These are phyloP conservation scores for Beauveria sp. DNA, from an alignment of 2,329 filamentous ascomycete species.

Conservation along the genomic window DNA sequence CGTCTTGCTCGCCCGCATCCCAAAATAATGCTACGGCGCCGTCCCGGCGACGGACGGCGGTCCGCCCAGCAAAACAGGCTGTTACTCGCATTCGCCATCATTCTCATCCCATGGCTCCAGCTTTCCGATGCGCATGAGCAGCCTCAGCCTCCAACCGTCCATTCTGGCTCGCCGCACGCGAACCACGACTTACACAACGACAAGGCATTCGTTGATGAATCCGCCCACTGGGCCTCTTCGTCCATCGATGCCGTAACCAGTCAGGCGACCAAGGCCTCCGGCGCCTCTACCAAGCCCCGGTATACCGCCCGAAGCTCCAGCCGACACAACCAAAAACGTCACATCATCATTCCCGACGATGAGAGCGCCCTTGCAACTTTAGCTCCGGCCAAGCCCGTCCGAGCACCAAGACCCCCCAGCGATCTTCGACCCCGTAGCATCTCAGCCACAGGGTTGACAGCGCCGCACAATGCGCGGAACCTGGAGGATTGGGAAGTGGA, in stretches of 20 bases:
- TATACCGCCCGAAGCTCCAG: constrained; percentile 19
- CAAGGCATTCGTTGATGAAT: constrained; percentile 21
- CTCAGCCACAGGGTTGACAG: constrained; percentile 57
- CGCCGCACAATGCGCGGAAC: constrained; percentile 91
- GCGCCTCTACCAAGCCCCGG: constrained; percentile 17
- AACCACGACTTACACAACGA: constrained; percentile 17
- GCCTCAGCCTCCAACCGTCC: constrained; percentile 2
- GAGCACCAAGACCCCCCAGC: constrained; percentile 78
- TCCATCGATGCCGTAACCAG: constrained; percentile 21
- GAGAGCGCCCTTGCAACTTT: constrained; percentile 96
- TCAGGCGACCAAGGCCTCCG: constrained; percentile 21
- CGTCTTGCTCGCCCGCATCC: neutral
- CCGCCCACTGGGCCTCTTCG: constrained; percentile 11
- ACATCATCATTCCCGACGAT: constrained; percentile 47
- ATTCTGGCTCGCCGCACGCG: constrained; percentile 13
- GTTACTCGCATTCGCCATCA: constrained; percentile 48
- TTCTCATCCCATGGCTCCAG: constrained; percentile 47
- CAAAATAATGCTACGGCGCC: constrained; percentile 59
- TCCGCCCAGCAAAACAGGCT: constrained; percentile 37
- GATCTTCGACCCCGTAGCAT: constrained; percentile 46
- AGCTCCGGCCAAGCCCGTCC: constrained; percentile 92
- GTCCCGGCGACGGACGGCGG: constrained; percentile 49
- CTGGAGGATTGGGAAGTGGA: constrained; percentile 99
- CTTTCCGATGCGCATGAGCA: constrained; percentile 42
- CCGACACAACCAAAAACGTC: constrained; percentile 16